Evolutionary conservation across 1,284 basidiomycete species (phyloP).

Genomic region (Ceratobasidium sp.): DNA sequence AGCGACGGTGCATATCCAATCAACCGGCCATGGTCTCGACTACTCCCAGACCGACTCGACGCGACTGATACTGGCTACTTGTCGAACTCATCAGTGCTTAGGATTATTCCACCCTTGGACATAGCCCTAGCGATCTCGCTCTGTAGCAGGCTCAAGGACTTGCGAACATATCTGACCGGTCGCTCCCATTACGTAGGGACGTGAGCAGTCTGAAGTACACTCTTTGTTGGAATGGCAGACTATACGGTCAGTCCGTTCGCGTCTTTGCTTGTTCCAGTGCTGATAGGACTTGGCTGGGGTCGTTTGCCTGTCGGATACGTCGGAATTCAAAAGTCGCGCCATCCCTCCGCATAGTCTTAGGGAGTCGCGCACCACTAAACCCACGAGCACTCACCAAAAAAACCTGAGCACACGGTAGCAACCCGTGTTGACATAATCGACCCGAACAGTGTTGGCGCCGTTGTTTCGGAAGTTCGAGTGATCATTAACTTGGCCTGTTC

Average conservation of each 20-base stretch:
- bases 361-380: slow-evolving; percentile 44
- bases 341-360: slow-evolving; percentile 35
- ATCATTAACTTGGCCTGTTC: slow-evolving; percentile 48
- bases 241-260: slow-evolving; percentile 34
- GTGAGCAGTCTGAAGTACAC: too few species aligned
- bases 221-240: too few species aligned
- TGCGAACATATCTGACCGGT: too few species aligned
- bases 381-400: slow-evolving; percentile 23
- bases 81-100: too few species aligned
- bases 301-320: slow-evolving; percentile 45
- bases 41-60: too few species aligned
- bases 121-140: too few species aligned
- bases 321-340: slow-evolving; percentile 14
- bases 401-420: slow-evolving; percentile 5
- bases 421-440: slow-evolving; percentile 45
- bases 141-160: too few species aligned
- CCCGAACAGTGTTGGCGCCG: slow-evolving; percentile 31
- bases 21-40: too few species aligned
- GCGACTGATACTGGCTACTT: too few species aligned
- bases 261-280: not conserved
- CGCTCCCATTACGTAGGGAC: too few species aligned
- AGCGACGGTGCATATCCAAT: too few species aligned
- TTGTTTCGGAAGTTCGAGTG: slow-evolving; percentile 39
- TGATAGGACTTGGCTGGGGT: slow-evolving; percentile 25
- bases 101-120: too few species aligned